A percentile compares a stretch with the other conserved stretches of the same genome.
These are phyloP conservation scores for Colletotrichum orbiculare DNA, from an alignment of 2,329 filamentous ascomycete species.

Conservation along the genomic window DNA sequence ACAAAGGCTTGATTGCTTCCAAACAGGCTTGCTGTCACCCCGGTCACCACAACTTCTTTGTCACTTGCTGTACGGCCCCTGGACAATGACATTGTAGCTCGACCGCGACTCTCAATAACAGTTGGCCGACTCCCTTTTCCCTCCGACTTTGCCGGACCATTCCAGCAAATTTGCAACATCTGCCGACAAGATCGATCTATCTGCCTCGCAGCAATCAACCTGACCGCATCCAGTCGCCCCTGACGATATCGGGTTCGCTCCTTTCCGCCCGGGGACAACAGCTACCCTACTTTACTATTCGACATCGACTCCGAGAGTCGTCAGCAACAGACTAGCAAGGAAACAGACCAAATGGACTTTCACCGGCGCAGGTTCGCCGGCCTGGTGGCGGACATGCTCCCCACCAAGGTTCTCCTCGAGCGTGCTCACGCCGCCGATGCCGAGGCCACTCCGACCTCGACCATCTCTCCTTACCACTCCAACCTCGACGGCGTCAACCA, in stretches of 20 bases:
- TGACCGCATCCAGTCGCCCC: slow-evolving; percentile 6
- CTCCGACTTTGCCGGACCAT: slow-evolving; percentile 22
- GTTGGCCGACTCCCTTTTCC: slow-evolving; percentile 7
- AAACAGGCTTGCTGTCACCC: slow-evolving; percentile 27
- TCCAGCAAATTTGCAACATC: slow-evolving; percentile 14
- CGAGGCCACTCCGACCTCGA: slow-evolving; percentile 49
- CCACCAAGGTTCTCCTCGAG: slow-evolving; percentile 47
- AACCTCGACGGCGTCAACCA: slow-evolving; percentile 72
- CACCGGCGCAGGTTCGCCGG: slow-evolving; percentile 44
- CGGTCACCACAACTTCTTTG: slow-evolving; percentile 10
- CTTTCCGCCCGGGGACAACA: slow-evolving; percentile 2
- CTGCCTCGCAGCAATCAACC: neutral
- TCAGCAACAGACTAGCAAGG: slow-evolving; percentile 20
- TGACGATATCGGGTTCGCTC: neutral
- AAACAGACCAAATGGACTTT: slow-evolving; percentile 44
- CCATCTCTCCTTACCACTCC: slow-evolving; percentile 66
- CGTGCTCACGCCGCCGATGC: slow-evolving; percentile 38
- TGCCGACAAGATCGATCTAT: neutral
- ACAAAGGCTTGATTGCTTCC: slow-evolving; percentile 19
- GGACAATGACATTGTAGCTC: slow-evolving; percentile 34
- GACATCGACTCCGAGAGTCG: slow-evolving; percentile 22
- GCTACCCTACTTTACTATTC: slow-evolving; percentile 6
- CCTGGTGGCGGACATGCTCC: slow-evolving; percentile 42
- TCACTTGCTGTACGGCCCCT: slow-evolving; percentile 16
- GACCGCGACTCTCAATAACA: slow-evolving; percentile 27